Evolutionary conservation across 2,329 filamentous ascomycete species (phyloP).

Genomic region (Oidium heveae): DNA sequence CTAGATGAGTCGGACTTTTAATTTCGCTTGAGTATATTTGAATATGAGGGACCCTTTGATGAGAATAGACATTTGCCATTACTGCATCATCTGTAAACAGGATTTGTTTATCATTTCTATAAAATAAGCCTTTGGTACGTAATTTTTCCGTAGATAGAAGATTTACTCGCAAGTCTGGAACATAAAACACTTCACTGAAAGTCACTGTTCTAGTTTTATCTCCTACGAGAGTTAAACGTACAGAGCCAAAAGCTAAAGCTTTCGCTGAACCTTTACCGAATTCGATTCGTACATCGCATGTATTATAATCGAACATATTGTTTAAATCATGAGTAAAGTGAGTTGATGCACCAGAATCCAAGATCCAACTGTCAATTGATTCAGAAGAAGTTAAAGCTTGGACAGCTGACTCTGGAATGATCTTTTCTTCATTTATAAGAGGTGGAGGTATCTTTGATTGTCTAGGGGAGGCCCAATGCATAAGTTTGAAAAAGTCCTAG

Average conservation of each 20-base stretch:
- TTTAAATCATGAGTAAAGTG: background rate
- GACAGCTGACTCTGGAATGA: background rate
- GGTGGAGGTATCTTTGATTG: no score
- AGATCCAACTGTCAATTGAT: background rate
- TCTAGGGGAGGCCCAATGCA: no score
- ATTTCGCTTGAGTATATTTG: background rate
- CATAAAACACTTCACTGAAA: background rate
- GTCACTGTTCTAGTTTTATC: background rate
- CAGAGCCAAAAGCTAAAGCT: background rate
- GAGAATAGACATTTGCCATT: background rate
- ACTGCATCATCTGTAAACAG: background rate
- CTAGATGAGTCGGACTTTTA: background rate
- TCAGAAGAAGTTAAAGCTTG: background rate
- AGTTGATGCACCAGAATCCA: background rate
- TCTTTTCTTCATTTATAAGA: background rate
- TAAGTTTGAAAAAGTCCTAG: no score
- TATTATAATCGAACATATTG: background rate
- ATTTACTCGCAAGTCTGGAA: background rate
- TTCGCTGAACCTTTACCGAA: slow-evolving; percentile 1
- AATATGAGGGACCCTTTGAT: background rate
- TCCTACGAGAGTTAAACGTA: background rate
- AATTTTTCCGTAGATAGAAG: background rate
- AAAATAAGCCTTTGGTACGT: background rate
- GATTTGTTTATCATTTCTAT: background rate
- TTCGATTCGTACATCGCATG: background rate